Evolutionary conservation across 164 flowering plant genomes (phyloP), one percentile per base, ranked within the genome.

Genomic region (Vitis amurensis): DNA sequence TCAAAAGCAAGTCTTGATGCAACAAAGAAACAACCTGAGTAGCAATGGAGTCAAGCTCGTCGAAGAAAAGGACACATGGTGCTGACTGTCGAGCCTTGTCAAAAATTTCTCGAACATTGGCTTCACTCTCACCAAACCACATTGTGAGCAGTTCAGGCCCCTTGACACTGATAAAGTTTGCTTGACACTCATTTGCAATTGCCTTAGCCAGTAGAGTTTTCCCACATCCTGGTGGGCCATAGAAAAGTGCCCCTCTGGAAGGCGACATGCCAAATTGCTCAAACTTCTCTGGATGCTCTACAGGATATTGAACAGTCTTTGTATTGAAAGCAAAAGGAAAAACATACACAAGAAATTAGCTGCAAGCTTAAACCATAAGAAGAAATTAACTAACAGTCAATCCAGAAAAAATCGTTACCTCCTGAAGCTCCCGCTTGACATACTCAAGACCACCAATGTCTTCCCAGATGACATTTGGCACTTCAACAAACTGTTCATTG

Each of bases 91-190:
- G 68, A 11, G 81, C 83, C 76, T 80, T 80, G 78, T 80, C 83
- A 52, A 80, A 80, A 27, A 80, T 80, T 70, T 81, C 84, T 52
- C 84, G 69, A 44, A 81, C 84, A 73, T 81, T 81, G 72, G 84
- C 84, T 66, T 81, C 84, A 75, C 84, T 81, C 73, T 81, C 84
- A 57, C 84, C 84, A 73, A 81, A 81, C 84, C 84, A 81, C 84
- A 78, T 78, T 0, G 84, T 81, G 48, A 81, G 81, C 65, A 81
- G 55, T 61, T 81, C 84, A 59, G 84, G 84, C 6, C 84, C 84
- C 69, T 81, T 78, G 68, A 81, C 65, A 51, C 82, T 81, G 67
- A 81, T 81, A 65, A 81, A 78, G 73, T 79, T 81, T 53, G 82
- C 82, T 61, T 78, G 82, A 61, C 81, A 81, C 68, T 81, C 84